phyloP scores from a whole-genome alignment of 1,284 basidiomycete species.

The Lignosus rhinocerotis region DNA sequence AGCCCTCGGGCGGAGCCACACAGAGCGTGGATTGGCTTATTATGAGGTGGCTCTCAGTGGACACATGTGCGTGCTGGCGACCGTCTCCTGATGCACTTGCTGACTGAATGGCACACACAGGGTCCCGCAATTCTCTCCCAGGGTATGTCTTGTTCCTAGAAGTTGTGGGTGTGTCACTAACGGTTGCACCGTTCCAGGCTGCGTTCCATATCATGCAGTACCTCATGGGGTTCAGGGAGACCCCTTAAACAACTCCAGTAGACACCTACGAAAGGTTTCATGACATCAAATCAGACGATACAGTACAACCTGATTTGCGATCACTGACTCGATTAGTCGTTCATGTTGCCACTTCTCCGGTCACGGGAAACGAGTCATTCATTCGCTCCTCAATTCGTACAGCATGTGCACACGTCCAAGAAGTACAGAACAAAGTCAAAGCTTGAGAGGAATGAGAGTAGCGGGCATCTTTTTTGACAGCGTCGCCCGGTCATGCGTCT shows the following conservation, averaged over 20 bases:
- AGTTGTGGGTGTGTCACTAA: not conserved
- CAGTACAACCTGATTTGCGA: no score
- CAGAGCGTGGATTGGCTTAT: slow-evolving; percentile 68
- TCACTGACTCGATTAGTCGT: no score
- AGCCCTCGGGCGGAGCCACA: slow-evolving; percentile 61
- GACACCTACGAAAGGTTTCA: no score
- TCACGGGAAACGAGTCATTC: no score
- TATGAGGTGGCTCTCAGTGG: slow-evolving; percentile 66
- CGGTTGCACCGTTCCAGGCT: slow-evolving; percentile 41
- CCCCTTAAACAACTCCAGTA: slow-evolving; percentile 9
- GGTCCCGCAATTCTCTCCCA: slow-evolving; percentile 68
- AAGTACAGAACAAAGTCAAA: not conserved
- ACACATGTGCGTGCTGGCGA: slow-evolving; percentile 56
- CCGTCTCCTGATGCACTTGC: not conserved
- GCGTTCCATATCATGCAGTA: slow-evolving; percentile 71
- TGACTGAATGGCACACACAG: slow-evolving; percentile 30
- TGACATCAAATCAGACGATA: no score
- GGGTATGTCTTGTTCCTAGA: slow-evolving; percentile 44
- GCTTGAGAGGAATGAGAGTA: slow-evolving; percentile 29
- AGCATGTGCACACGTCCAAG: no score
- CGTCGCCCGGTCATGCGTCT: slow-evolving; percentile 38
- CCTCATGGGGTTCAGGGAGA: slow-evolving; percentile 62
- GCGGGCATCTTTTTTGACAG: slow-evolving; percentile 40
- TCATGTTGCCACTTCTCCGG: no score
- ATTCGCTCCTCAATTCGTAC: no score